phyloP scores from a whole-genome alignment of 148 eudicot genomes.

The Rhododendron kiyosumense region DNA sequence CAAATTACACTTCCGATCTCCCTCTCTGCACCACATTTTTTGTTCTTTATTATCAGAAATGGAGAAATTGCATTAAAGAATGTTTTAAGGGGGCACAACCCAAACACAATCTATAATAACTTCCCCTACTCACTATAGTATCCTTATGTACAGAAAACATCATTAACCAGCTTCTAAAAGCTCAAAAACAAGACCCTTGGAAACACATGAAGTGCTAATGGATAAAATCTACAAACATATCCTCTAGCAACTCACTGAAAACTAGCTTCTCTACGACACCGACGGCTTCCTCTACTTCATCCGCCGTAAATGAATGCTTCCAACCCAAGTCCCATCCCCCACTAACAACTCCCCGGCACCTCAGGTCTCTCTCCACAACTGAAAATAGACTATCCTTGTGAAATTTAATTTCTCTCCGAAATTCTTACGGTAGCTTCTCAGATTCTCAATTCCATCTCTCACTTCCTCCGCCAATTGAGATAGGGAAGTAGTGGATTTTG shows the following conservation, averaged over 20 bases:
- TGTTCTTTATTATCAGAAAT: not conserved
- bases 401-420: slow-evolving; percentile 15
- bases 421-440: slow-evolving; percentile 29
- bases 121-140: not conserved
- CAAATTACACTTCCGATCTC: not conserved
- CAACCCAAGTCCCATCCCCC: slow-evolving; percentile 64
- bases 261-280: slow-evolving; percentile 47
- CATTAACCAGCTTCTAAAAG: not conserved
- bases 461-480: slow-evolving; percentile 17
- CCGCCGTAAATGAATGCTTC: slow-evolving; percentile 35
- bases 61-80: not conserved
- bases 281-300: slow-evolving; percentile 47
- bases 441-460: slow-evolving; percentile 19
- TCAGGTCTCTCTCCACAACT: slow-evolving; percentile 25
- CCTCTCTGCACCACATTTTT: not conserved
- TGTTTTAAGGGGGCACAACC: not conserved
- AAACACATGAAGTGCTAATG: slow-evolving; percentile 11
- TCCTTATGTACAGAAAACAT: slow-evolving; percentile 6
- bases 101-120: not conserved
- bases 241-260: slow-evolving; percentile 49
- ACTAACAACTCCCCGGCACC: slow-evolving; percentile 22
- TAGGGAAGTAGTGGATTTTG: slow-evolving; percentile 22
- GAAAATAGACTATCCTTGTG: slow-evolving; percentile 24
- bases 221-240: slow-evolving; percentile 31
- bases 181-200: not conserved